Conservation (phyloP, 2,329 filamentous ascomycete genomes). For the Ophiocordyceps unilateralis region DNA sequence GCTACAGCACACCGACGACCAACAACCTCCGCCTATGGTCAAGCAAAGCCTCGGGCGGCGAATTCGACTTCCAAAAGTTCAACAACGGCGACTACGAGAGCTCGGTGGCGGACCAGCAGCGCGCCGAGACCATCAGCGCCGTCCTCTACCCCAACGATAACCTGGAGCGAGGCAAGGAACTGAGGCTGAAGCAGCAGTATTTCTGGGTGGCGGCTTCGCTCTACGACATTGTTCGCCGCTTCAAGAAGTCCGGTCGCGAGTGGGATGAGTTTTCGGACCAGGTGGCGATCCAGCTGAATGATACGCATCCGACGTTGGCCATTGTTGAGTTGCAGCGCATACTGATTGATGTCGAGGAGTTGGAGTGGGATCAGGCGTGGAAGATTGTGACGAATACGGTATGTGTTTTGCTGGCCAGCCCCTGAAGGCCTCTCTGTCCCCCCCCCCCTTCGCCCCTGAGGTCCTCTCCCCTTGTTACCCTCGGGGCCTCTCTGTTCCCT, state of each 20-base stretch:
- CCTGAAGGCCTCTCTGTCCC: neutral
- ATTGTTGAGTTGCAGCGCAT: slow-evolving; percentile 94
- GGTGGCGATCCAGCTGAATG: slow-evolving; percentile 93
- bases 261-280: slow-evolving; percentile 92
- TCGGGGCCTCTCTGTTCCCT: neutral
- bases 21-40: slow-evolving; percentile 97
- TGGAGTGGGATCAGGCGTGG: slow-evolving; percentile 92
- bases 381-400: slow-evolving; percentile 53
- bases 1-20: slow-evolving; percentile 74
- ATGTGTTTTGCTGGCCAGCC: slow-evolving; percentile 13
- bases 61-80: slow-evolving; percentile 99
- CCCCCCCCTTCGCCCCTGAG: neutral
- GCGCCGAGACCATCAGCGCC: slow-evolving; percentile 95
- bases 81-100: slow-evolving; percentile 96
- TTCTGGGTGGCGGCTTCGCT: slow-evolving; percentile 98
- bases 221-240: slow-evolving; percentile 88
- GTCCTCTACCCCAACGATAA: slow-evolving; percentile 97
- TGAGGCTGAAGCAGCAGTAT: slow-evolving; percentile 97
- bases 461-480: too few relatives aligned
- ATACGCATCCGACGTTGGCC: slow-evolving; percentile 90
- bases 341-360: slow-evolving; percentile 70
- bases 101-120: slow-evolving; percentile 94
- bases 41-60: slow-evolving; percentile 88
- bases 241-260: slow-evolving; percentile 87
- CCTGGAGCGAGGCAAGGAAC: slow-evolving; percentile 87